Evolutionary conservation across 1,284 basidiomycete genomes (phyloP).

Genomic region (Austropuccinia psidii): DNA sequence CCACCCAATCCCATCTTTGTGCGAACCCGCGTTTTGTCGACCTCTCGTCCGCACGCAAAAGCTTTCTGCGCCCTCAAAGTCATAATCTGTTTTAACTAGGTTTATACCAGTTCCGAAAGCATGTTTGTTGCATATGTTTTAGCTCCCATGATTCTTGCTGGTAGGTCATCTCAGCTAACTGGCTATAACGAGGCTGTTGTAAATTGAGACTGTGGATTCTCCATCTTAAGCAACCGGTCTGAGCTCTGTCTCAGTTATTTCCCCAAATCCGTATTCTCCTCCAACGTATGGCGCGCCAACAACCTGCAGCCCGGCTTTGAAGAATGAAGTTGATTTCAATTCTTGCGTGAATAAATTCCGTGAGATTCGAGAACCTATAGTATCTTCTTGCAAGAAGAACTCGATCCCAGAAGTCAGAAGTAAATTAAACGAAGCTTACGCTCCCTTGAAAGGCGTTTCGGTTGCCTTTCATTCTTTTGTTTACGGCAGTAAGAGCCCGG

Average conservation of each 20-base stretch:
- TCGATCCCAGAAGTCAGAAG: not conserved
- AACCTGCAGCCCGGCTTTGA: not conserved
- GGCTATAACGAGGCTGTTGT: no score
- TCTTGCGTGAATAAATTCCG: not conserved
- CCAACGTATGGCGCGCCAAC: not conserved
- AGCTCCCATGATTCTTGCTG: slow-evolving; percentile 6
- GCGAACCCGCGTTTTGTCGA: no score
- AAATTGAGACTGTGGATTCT: no score
- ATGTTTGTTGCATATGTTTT: no score
- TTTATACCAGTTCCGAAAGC: no score
- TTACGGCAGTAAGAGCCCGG: no score
- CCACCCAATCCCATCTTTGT: no score
- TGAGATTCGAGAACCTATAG: slow-evolving; percentile 2
- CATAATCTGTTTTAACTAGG: no score
- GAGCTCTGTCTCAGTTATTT: not conserved
- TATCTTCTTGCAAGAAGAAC: slow-evolving; percentile 3
- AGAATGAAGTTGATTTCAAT: slow-evolving; percentile 6
- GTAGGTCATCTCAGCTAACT: not conserved
- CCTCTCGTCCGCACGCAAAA: no score
- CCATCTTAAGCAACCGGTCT: no score
- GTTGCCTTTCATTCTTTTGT: not conserved
- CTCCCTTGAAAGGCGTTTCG: not conserved
- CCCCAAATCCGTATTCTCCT: not conserved
- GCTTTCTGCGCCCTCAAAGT: no score
- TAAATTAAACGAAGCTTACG: slow-evolving; percentile 1